Conservation (phyloP, 2,329 filamentous ascomycete genomes). For the Pseudogymnoascus sp. region DNA sequence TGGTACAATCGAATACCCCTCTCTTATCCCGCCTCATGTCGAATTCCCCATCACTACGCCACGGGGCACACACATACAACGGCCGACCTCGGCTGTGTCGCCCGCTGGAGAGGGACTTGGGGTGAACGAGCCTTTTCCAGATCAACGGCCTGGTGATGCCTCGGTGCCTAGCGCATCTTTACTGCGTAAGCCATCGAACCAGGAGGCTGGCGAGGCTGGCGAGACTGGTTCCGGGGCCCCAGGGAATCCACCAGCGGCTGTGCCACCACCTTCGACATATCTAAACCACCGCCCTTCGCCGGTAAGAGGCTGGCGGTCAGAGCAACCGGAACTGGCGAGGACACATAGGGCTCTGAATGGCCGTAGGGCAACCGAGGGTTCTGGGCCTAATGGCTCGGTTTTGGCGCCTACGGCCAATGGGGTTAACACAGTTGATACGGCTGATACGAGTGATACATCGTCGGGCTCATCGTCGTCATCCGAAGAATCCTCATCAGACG, state of each 20-base stretch:
- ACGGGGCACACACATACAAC: neutral
- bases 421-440: neutral
- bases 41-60: neutral
- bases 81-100: neutral
- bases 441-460: neutral
- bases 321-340: neutral
- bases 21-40: slow-evolving; percentile 3
- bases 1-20: slow-evolving; percentile 4
- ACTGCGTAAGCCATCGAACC: neutral
- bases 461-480: slow-evolving; percentile 1
- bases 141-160: neutral
- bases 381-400: neutral
- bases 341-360: neutral
- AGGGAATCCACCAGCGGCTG: neutral
- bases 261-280: neutral
- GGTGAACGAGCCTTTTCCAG: neutral
- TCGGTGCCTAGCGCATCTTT: neutral
- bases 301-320: neutral
- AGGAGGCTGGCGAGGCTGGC: neutral
- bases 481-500: neutral
- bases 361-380: neutral
- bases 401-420: neutral
- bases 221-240: neutral
- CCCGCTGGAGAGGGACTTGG: neutral
- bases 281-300: neutral